These are phyloP conservation scores for Wickerhamiella pararugosa DNA, from an alignment of 1,139 yeast species.

Conservation along the genomic window DNA sequence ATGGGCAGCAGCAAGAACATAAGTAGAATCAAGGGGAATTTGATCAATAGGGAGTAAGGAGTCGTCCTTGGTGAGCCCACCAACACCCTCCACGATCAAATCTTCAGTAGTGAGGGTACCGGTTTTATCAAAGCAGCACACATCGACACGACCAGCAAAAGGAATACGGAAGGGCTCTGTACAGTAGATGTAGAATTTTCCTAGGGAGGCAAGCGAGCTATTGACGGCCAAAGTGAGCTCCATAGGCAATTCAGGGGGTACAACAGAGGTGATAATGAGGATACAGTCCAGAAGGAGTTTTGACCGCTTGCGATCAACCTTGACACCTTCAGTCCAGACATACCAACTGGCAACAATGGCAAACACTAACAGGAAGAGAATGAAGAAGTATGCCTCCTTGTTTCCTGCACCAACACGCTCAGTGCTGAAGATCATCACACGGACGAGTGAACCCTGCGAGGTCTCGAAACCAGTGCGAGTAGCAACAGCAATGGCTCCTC, in stretches of 20 bases:
- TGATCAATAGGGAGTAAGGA: slow-evolving; percentile 42
- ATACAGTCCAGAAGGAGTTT: slow-evolving; percentile 91
- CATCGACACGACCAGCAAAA: slow-evolving; percentile 93
- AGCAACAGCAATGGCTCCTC: slow-evolving; percentile 84
- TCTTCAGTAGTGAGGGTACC: slow-evolving; percentile 98
- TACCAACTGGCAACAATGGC: slow-evolving; percentile 96
- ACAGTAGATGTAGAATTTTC: slow-evolving; percentile 82
- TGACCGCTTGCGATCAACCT: slow-evolving; percentile 87
- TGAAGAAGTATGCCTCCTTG: slow-evolving; percentile 84
- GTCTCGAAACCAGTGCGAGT: slow-evolving; percentile 95
- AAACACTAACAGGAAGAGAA: slow-evolving; percentile 72
- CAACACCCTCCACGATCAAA: slow-evolving; percentile 88
- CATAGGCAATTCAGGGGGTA: slow-evolving; percentile 98
- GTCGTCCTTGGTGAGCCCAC: slow-evolving; percentile 45
- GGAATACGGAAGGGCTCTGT: slow-evolving; percentile 99
- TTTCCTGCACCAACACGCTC: slow-evolving; percentile 96
- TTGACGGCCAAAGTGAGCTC: slow-evolving; percentile 97
- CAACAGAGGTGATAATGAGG: slow-evolving; percentile 89
- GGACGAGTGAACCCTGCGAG: slow-evolving; percentile 90
- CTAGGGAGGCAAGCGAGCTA: slow-evolving; percentile 71
- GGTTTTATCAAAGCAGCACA: slow-evolving; percentile 96
- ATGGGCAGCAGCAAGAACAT: slow-evolving; percentile 87
- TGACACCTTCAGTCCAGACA: slow-evolving; percentile 96
- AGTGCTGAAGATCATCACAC: slow-evolving; percentile 94
- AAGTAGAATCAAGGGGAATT: slow-evolving; percentile 51